A percentile compares a stretch with the other conserved stretches of the same genome.
Conservation (phyloP, 345 rosid species). For the Sapria himalayana region DNA sequence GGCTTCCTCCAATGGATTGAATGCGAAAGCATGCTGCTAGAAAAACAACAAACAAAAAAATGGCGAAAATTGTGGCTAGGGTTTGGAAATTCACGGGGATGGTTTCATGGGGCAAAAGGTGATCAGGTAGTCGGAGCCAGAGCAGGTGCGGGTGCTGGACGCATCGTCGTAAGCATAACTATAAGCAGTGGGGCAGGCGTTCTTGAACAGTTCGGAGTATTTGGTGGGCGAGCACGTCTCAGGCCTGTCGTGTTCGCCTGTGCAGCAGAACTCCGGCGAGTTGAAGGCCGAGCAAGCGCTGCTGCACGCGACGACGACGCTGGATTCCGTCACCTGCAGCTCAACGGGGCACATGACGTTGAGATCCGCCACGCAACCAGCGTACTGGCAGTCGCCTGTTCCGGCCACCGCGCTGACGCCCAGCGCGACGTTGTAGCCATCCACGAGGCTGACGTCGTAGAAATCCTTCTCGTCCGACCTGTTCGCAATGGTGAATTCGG, state of each 20-base stretch:
- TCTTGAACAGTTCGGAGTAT: slow-evolving; percentile 64
- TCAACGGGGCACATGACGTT: slow-evolving; percentile 45
- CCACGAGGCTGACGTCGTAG: slow-evolving; percentile 85
- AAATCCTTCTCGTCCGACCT: slow-evolving; percentile 31
- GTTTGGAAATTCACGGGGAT: too few relatives aligned
- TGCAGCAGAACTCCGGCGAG: slow-evolving; percentile 58
- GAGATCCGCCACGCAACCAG: slow-evolving; percentile 59
- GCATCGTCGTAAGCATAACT: slow-evolving; percentile 92
- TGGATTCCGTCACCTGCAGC: slow-evolving; percentile 28
- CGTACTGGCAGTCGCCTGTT: slow-evolving; percentile 48
- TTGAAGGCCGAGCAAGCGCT: slow-evolving; percentile 79
- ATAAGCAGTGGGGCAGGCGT: slow-evolving; percentile 72
- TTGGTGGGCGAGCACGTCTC: slow-evolving; percentile 53
- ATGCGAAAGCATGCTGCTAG: too few relatives aligned
- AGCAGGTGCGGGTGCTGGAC: slow-evolving; percentile 56
- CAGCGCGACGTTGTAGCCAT: slow-evolving; percentile 75
- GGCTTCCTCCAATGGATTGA: too few relatives aligned
- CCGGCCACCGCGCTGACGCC: slow-evolving; percentile 48
- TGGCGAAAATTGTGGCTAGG: too few relatives aligned
- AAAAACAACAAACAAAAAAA: too few relatives aligned
- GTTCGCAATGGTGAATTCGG: slow-evolving; percentile 47
- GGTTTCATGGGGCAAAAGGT: slow-evolving; percentile 80
- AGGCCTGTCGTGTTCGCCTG: slow-evolving; percentile 51
- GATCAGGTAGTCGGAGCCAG: slow-evolving; percentile 56
- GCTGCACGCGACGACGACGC: slow-evolving; percentile 47